Percentiles rank a stretch among this genome's conserved stretches.
These are phyloP conservation scores for Corymbia maculata DNA, from an alignment of 345 rosid genomes.

Conservation along the genomic window DNA sequence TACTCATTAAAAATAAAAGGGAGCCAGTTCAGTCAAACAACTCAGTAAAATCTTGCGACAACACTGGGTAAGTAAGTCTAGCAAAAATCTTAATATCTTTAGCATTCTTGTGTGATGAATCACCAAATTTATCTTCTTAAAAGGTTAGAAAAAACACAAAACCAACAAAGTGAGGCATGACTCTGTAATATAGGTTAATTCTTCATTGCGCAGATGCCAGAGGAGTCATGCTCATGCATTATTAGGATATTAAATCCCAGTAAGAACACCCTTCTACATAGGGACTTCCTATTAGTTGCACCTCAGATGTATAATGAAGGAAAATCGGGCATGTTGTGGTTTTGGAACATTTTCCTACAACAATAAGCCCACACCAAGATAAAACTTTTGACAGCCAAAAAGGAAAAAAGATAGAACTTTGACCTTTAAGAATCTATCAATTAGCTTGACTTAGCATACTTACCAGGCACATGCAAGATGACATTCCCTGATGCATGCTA, in stretches of 20 bases:
- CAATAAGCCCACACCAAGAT: neutral
- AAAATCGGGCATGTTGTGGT: neutral
- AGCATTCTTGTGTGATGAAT: neutral
- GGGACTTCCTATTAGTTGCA: neutral
- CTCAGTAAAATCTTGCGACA: neutral
- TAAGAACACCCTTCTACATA: neutral
- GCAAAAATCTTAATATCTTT: neutral
- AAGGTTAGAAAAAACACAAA: neutral
- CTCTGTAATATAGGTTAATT: neutral
- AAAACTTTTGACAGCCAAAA: neutral
- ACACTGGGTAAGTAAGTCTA: neutral
- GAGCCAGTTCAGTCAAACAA: neutral
- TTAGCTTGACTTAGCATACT: neutral
- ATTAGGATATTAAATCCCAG: neutral
- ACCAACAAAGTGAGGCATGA: neutral
- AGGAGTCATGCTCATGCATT: neutral
- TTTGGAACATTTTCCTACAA: neutral
- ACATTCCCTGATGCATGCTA: neutral
- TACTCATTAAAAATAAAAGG: neutral
- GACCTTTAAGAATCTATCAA: neutral
- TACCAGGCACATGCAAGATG: neutral
- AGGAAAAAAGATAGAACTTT: neutral
- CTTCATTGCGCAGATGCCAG: neutral
- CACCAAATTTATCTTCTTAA: neutral
- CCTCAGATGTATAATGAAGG: neutral